Base-by-base conservation (phyloP, 179 eudicot species). In the Camellia oleifera region DNA sequence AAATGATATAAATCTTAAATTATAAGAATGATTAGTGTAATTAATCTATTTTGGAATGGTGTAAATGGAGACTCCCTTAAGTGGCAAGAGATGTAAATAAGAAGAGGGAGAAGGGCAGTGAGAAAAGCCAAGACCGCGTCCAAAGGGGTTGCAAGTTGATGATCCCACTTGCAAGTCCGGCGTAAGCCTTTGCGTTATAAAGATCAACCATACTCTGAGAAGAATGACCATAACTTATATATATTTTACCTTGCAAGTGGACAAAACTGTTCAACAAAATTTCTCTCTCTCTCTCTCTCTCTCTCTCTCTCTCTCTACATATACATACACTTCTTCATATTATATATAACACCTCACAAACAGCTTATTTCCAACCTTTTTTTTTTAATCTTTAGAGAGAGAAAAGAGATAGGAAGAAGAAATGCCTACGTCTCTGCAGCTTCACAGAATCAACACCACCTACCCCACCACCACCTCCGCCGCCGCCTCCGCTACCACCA, bases 371-470 rank as follows among this genome's bases (percentile, higher is more conserved):
- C 40, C 26, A 18, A 4, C 12, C 45, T 13, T 54, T 32, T 44
- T 56, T 32, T 32, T 32, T 32, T 32, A 32, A 32, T 32, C 2
- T 32, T 4, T n/a, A 70, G 20, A 26, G 18, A 32, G 66, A 32
- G 52, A 65, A 4, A 10, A 52, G 53, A 11, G 9, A 10, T 44
- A 72, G 15, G 14, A 1, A 44, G 69, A 63, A 20, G n/a, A 63
- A 54, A 86, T 86, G 90, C 84, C 86, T 78, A 84, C 89, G 23
- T 78, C 87, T 67, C 84, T 88, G 62, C 87, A 88, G 56, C 77
- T 86, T 46, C 88, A 86, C 11, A 80, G 86, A 82, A 78, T 86
- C 77, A 78, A 46, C 77, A 77, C 68, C 81, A 18, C 76, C 11
- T 62, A 67, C 56, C 7, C 57, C 52, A 2, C 75, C 79, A 0